Conservation (phyloP, 2,329 filamentous ascomycete species). For the Dendryphion nanum region DNA sequence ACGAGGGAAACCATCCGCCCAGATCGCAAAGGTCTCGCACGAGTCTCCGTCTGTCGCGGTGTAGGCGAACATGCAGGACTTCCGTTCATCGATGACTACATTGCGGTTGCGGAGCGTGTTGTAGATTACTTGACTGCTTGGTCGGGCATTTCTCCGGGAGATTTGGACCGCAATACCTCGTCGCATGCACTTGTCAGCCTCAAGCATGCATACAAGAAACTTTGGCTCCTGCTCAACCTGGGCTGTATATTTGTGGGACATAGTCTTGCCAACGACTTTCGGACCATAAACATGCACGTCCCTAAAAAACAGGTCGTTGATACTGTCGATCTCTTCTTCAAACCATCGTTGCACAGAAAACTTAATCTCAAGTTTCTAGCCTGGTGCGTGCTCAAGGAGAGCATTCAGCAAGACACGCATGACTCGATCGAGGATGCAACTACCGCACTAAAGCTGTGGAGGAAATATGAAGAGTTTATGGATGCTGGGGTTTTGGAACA, state of each 20-base stretch:
- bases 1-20: constrained; percentile 89
- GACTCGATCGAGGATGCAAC: constrained; percentile 94
- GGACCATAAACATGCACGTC: constrained; percentile 96
- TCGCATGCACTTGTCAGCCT: constrained; percentile 81
- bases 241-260: constrained; percentile 94
- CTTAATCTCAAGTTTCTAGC: constrained; percentile 88
- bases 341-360: constrained; percentile 77
- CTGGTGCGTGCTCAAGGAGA: constrained; percentile 82
- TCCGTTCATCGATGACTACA: constrained; percentile 97
- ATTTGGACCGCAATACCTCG: constrained; percentile 76
- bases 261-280: constrained; percentile 91
- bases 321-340: constrained; percentile 88
- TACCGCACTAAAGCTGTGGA: constrained; percentile 83
- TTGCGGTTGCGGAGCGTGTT: constrained; percentile 83
- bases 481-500: constrained; percentile 80
- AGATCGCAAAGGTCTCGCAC: constrained; percentile 85
- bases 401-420: constrained; percentile 89
- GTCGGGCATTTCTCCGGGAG: constrained; percentile 83
- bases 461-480: constrained; percentile 85
- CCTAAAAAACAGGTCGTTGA: constrained; percentile 89
- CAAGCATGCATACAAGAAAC: constrained; percentile 94
- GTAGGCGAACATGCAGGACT: constrained; percentile 73
- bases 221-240: constrained; percentile 93
- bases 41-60: constrained; percentile 86
- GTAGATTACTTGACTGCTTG: constrained; percentile 95